These are phyloP conservation scores for Cochlearia excelsa DNA, from an alignment of 345 rosid genomes.

Conservation along the genomic window DNA sequence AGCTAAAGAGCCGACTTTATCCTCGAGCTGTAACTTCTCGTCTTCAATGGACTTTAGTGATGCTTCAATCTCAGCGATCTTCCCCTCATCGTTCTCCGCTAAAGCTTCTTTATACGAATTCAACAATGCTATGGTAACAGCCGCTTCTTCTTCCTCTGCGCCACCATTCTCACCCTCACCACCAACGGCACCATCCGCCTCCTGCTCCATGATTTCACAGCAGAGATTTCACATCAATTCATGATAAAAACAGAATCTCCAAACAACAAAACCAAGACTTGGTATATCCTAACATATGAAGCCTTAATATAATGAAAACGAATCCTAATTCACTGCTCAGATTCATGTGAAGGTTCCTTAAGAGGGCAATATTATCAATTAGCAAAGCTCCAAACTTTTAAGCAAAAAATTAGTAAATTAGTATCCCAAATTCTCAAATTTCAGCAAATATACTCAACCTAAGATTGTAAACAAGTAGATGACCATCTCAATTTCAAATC, in stretches of 20 bases:
- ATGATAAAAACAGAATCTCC: conserved; percentile 18
- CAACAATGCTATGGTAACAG: conserved; percentile 47
- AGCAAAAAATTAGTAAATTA: not conserved
- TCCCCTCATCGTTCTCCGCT: conserved; percentile 55
- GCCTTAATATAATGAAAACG: not conserved
- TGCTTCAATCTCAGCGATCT: conserved; percentile 64
- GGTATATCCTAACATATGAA: not conserved
- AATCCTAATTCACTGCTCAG: not conserved
- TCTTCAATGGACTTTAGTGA: conserved; percentile 66
- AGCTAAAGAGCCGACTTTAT: conserved; percentile 52
- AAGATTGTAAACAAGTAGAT: not conserved
- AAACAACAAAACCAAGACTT: not conserved
- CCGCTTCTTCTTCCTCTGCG: conserved; percentile 36
- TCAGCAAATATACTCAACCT: not conserved
- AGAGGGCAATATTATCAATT: not conserved
- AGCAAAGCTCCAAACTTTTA: conserved; percentile 23
- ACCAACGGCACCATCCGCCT: conserved; percentile 52
- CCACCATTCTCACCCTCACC: conserved; percentile 39
- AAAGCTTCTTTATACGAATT: conserved; percentile 68
- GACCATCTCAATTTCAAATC: not conserved
- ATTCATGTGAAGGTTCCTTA: not conserved
- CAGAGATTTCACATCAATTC: too few relatives aligned
- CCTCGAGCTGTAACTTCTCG: conserved; percentile 54
- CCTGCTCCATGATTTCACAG: conserved; percentile 50
- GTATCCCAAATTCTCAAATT: conserved; percentile 1